Percentiles rank a stretch among this genome's conserved stretches.
Evolutionary conservation across 108 stramenopile genomes (phyloP).

Genomic region (Phaeodactylum tricornutum): DNA sequence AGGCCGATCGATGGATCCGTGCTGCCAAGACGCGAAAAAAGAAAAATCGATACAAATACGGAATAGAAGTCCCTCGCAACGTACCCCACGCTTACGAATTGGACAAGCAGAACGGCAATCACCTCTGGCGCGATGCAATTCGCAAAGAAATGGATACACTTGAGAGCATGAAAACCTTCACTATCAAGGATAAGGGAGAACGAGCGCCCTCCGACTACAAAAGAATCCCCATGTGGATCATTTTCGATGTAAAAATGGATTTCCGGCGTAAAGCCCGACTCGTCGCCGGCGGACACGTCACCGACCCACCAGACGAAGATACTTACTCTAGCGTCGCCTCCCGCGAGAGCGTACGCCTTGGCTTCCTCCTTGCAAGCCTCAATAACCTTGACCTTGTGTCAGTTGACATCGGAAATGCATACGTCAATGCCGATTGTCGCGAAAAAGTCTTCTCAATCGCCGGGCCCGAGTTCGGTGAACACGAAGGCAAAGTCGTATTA

Average conservation of each 20-base stretch:
- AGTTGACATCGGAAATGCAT: constrained; percentile 35
- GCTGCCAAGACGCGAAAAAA: constrained; percentile 2
- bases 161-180: constrained; percentile 26
- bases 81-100: constrained; percentile 16
- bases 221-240: constrained; percentile 14
- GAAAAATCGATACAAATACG: constrained; percentile 16
- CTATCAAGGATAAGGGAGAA: constrained; percentile 13
- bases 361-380: constrained; percentile 27
- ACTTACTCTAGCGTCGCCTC: constrained; percentile 45
- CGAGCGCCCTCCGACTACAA: not conserved
- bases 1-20: constrained; percentile 13
- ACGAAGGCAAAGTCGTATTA: constrained; percentile 8
- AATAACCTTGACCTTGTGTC: constrained; percentile 29
- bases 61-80: constrained; percentile 17
- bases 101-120: constrained; percentile 18
- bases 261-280: constrained; percentile 27
- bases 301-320: constrained; percentile 16
- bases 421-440: constrained; percentile 22
- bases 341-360: constrained; percentile 31
- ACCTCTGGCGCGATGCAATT: constrained; percentile 22
- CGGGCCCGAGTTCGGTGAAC: constrained; percentile 29
- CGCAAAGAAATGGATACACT: constrained; percentile 22
- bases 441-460: constrained; percentile 19
- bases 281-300: constrained; percentile 18
- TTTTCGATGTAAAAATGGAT: constrained; percentile 42